Conservation (phyloP, 331 rosid genomes). For the Phaseolus coccineus region DNA sequence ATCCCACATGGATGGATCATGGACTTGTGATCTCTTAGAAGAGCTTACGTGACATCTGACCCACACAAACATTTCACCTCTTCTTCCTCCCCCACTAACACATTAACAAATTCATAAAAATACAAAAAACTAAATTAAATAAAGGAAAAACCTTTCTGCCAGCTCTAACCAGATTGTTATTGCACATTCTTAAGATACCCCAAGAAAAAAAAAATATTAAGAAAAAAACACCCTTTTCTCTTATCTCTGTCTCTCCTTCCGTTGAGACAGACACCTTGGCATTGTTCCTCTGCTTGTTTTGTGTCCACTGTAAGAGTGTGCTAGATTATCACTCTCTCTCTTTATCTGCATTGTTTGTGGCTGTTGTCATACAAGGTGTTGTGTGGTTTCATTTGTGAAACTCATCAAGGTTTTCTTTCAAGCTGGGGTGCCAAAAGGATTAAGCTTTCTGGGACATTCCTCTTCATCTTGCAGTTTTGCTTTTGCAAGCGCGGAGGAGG, state of each 20-base stretch:
- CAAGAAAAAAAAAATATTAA: not conserved
- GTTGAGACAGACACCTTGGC: conserved; percentile 51
- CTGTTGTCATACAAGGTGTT: conserved; percentile 29
- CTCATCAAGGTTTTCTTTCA: conserved; percentile 49
- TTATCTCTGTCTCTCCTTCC: conserved; percentile 44
- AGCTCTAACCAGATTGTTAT: conserved; percentile 57
- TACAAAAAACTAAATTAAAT: not conserved
- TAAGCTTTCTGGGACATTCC: conserved; percentile 36
- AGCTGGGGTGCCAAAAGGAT: conserved; percentile 25
- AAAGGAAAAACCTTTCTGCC: conserved; percentile 27
- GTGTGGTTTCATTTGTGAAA: conserved; percentile 54
- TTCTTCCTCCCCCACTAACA: conserved; percentile 2
- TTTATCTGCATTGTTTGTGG: conserved; percentile 39
- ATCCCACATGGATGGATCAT: conserved; percentile 61
- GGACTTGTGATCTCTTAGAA: conserved; percentile 46
- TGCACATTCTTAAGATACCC: conserved; percentile 42
- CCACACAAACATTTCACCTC: conserved; percentile 52
- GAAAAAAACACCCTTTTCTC: conserved; percentile 40
- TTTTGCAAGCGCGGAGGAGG: conserved; percentile 42
- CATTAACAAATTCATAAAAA: conserved; percentile 6
- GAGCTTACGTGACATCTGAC: conserved; percentile 49
- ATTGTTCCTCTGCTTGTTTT: conserved; percentile 39
- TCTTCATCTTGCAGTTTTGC: conserved; percentile 23
- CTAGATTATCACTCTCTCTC: conserved; percentile 25
- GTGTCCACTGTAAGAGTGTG: conserved; percentile 37